phyloP scores from a whole-genome alignment of 257 asterid species.

The Penstemon eatonii region DNA sequence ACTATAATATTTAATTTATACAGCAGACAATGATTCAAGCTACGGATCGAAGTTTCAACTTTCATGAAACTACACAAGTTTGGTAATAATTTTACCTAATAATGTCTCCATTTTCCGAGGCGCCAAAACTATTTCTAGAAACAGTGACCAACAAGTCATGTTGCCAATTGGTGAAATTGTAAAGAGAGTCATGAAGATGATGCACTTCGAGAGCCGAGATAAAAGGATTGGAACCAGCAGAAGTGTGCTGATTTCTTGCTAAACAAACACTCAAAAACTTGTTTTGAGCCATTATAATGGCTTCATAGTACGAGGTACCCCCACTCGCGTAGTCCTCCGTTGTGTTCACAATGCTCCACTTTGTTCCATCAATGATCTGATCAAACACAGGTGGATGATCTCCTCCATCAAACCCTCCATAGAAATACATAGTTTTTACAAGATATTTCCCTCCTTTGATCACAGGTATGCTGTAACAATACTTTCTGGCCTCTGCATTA shows the following conservation, averaged over 20 bases:
- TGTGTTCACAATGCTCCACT: slow-evolving; percentile 75
- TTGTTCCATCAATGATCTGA: slow-evolving; percentile 84
- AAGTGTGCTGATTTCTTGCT: slow-evolving; percentile 64
- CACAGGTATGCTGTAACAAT: slow-evolving; percentile 67
- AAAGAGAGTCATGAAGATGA: slow-evolving; percentile 52
- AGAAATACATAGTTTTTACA: slow-evolving; percentile 61
- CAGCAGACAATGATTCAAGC: not conserved
- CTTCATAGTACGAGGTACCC: slow-evolving; percentile 69
- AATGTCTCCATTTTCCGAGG: slow-evolving; percentile 35
- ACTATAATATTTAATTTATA: no score
- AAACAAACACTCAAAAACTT: slow-evolving; percentile 58
- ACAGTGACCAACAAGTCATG: slow-evolving; percentile 52
- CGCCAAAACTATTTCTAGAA: slow-evolving; percentile 62
- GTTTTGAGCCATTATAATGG: slow-evolving; percentile 54
- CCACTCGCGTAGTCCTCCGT: slow-evolving; percentile 63
- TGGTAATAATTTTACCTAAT: slow-evolving; percentile 45
- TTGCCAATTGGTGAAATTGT: slow-evolving; percentile 64
- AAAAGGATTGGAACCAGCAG: slow-evolving; percentile 53
- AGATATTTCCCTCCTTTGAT: slow-evolving; percentile 51
- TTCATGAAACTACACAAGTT: not conserved
- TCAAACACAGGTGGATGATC: slow-evolving; percentile 77
- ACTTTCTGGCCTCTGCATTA: slow-evolving; percentile 42
- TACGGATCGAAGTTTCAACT: not conserved
- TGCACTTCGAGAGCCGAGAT: slow-evolving; percentile 75
- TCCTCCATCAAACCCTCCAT: slow-evolving; percentile 89